phyloP scores from a whole-genome alignment of 192 early-diverging fungal species.

The Chytriomyces hyalinus region DNA sequence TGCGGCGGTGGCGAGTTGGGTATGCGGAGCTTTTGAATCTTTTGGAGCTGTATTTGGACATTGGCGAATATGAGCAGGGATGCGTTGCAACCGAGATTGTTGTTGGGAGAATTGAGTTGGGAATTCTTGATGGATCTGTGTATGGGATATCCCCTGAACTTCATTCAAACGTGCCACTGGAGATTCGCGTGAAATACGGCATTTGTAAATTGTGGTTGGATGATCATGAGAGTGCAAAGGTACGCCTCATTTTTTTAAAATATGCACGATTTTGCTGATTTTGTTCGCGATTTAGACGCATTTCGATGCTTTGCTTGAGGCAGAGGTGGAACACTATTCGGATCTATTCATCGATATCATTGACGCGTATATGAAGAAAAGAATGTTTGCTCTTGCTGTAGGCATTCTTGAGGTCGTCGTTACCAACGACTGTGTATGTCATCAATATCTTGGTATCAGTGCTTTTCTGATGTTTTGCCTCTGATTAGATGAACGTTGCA shows the following conservation, averaged over 20 bases:
- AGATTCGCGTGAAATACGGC: slow-evolving; percentile 86
- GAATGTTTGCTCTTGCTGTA: slow-evolving; percentile 69
- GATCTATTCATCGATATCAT: slow-evolving; percentile 78
- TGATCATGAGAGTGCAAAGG: slow-evolving; percentile 70
- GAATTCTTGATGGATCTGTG: background rate
- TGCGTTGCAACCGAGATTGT: slow-evolving; percentile 74
- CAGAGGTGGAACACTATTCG: slow-evolving; percentile 57
- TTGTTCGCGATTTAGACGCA: slow-evolving; percentile 55
- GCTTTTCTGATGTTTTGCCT: background rate
- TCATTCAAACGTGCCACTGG: slow-evolving; percentile 69
- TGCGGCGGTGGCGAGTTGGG: slow-evolving; percentile 56
- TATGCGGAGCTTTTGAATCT: slow-evolving; percentile 88
- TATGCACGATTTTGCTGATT: background rate
- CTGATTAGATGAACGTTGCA: slow-evolving; percentile 39
- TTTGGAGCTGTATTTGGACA: slow-evolving; percentile 82
- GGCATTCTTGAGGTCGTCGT: slow-evolving; percentile 49
- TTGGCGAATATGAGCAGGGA: slow-evolving; percentile 76
- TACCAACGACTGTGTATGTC: slow-evolving; percentile 35
- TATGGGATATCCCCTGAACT: slow-evolving; percentile 10
- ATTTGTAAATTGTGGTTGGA: slow-evolving; percentile 76
- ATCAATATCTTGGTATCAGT: background rate
- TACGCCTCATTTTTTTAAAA: slow-evolving; percentile 22
- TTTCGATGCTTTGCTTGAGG: slow-evolving; percentile 65
- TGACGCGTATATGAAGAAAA: slow-evolving; percentile 71
- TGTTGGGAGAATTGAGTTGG: slow-evolving; percentile 52